phyloP scores from a whole-genome alignment of 495 filamentous ascomycete genomes.

The Penicillium crystallinum region DNA sequence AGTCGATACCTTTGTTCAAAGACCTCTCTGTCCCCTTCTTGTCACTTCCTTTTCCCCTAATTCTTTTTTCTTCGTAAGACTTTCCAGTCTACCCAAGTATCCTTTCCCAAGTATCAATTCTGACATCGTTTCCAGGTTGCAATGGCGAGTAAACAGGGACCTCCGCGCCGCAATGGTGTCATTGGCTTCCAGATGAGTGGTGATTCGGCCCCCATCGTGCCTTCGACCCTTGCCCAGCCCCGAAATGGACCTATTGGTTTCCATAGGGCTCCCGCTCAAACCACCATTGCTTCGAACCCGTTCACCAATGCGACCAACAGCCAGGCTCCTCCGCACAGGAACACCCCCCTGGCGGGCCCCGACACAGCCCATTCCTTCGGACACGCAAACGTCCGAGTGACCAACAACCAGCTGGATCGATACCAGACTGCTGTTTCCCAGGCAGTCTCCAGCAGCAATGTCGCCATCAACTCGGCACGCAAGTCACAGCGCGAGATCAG shows the following conservation, averaged over 20 bases:
- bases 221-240: neutral
- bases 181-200: neutral
- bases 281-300: neutral
- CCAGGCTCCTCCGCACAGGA: conserved; percentile 1
- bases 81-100: too few relatives aligned
- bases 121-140: neutral
- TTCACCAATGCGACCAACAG: neutral
- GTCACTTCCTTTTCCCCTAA: too few relatives aligned
- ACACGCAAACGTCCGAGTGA: neutral
- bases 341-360: neutral
- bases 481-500: neutral
- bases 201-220: neutral
- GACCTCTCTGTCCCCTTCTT: neutral
- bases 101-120: neutral
- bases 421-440: neutral
- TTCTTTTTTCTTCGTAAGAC: too few relatives aligned
- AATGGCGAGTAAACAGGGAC: neutral
- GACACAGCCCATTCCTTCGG: neutral
- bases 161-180: neutral
- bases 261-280: neutral
- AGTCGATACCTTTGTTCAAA: too few relatives aligned
- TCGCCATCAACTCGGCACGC: neutral
- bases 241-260: neutral
- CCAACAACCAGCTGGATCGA: neutral
- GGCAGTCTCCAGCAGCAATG: neutral